phyloP scores from a whole-genome alignment of 2,329 filamentous ascomycete species.

The Furcasterigmium furcatum region DNA sequence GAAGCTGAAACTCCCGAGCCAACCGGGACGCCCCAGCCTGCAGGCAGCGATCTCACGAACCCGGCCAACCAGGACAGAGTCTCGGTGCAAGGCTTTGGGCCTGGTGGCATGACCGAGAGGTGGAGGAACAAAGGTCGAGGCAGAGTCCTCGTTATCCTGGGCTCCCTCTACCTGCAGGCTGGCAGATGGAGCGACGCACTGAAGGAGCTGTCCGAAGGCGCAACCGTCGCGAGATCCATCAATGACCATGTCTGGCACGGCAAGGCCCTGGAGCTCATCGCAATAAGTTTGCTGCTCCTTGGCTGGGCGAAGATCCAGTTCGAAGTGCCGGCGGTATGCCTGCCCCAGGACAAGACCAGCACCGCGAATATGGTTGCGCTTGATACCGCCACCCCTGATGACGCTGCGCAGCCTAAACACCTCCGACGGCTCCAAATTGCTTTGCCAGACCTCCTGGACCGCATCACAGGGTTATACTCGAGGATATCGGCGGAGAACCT shows the following conservation, averaged over 20 bases:
- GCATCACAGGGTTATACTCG: constrained; percentile 71
- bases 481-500: constrained; percentile 68
- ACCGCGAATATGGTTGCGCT: constrained; percentile 12
- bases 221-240: constrained; percentile 69
- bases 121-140: constrained; percentile 79
- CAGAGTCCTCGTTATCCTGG: constrained; percentile 74
- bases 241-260: constrained; percentile 98
- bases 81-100: constrained; percentile 68
- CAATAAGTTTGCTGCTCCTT: constrained; percentile 78
- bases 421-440: constrained; percentile 53
- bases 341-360: constrained; percentile 44
- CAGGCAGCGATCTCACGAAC: constrained; percentile 40
- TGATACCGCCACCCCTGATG: constrained; percentile 23
- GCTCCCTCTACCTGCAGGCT: constrained; percentile 81
- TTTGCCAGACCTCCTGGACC: constrained; percentile 71
- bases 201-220: constrained; percentile 78
- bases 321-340: constrained; percentile 60
- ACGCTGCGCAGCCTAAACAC: constrained; percentile 46
- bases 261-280: constrained; percentile 85
- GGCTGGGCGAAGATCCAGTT: constrained; percentile 85
- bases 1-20: constrained; percentile 39
- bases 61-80: constrained; percentile 53
- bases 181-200: constrained; percentile 89
- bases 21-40: constrained; percentile 27
- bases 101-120: constrained; percentile 69